phyloP scores from a whole-genome alignment of 768 basidiomycete genomes.

The Kwoniella dendrophila region DNA sequence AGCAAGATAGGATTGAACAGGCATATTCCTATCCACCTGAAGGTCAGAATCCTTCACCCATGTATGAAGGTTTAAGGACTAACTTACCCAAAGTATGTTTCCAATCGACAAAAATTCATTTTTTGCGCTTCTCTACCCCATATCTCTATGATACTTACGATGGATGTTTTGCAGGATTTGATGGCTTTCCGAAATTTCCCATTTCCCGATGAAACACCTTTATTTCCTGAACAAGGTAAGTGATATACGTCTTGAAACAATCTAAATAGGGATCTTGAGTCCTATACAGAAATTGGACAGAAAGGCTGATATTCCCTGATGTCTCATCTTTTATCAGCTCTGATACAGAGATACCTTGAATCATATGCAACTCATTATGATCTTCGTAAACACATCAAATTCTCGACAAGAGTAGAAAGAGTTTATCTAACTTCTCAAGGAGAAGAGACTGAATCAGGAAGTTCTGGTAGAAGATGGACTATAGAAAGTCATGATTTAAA shows the following conservation, averaged over 20 bases:
- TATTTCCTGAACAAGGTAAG: conserved; percentile 46
- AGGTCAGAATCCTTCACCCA: conserved; percentile 43
- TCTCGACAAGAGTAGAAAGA: conserved; percentile 64
- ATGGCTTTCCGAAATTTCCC: conserved; percentile 46
- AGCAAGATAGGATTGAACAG: conserved; percentile 2
- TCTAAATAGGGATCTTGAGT: too few species aligned
- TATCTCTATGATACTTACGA: neutral
- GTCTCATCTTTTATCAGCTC: neutral
- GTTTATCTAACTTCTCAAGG: conserved; percentile 26
- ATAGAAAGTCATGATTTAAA: conserved; percentile 22
- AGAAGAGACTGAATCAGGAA: neutral
- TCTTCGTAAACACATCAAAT: conserved; percentile 65
- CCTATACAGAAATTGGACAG: neutral
- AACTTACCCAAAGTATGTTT: conserved; percentile 51
- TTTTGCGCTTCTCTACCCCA: neutral
- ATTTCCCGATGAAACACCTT: conserved; percentile 29
- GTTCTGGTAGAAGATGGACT: conserved; percentile 27
- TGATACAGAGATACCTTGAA: conserved; percentile 70
- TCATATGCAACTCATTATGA: conserved; percentile 67
- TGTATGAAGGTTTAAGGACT: conserved; percentile 50
- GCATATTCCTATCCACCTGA: conserved; percentile 34
- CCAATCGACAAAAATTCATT: too few species aligned
- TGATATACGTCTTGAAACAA: neutral
- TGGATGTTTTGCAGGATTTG: conserved; percentile 37
- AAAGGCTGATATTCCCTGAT: neutral